Evolutionary conservation across 768 basidiomycete genomes (phyloP).

Genomic region (Termitomyces sp.): DNA sequence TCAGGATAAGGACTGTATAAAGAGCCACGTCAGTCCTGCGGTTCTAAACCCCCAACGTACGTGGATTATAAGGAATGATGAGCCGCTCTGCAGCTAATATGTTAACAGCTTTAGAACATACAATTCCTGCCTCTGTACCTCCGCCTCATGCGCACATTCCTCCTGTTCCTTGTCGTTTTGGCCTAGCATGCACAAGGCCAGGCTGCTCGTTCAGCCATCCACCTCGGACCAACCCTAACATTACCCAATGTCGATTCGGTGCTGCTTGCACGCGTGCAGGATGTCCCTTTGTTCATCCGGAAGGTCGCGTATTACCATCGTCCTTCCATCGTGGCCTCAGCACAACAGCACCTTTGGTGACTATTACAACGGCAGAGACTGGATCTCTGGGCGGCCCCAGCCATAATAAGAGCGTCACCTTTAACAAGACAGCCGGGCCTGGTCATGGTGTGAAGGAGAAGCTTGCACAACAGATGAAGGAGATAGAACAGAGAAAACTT

Average conservation of each 20-base stretch:
- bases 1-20: slow-evolving; percentile 90
- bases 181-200: slow-evolving; percentile 62
- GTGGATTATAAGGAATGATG: slow-evolving; percentile 1
- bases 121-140: slow-evolving; percentile 29
- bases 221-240: slow-evolving; percentile 25
- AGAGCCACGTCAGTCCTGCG: slow-evolving; percentile 88
- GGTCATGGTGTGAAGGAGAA: slow-evolving; percentile 39
- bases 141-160: slow-evolving; percentile 23
- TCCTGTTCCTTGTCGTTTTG: slow-evolving; percentile 59
- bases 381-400: slow-evolving; percentile 61
- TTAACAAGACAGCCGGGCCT: slow-evolving; percentile 44
- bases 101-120: slow-evolving; percentile 28
- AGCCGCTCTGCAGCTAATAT: not conserved
- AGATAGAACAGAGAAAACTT: slow-evolving; percentile 60
- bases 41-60: slow-evolving; percentile 62
- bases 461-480: slow-evolving; percentile 49
- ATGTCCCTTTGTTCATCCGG: slow-evolving; percentile 91
- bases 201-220: slow-evolving; percentile 70
- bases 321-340: slow-evolving; percentile 78
- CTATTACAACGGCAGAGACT: slow-evolving; percentile 53
- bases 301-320: slow-evolving; percentile 74
- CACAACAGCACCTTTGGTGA: slow-evolving; percentile 55
- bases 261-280: slow-evolving; percentile 77
- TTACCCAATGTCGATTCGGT: slow-evolving; percentile 76
- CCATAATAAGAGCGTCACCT: slow-evolving; percentile 65